These are phyloP conservation scores for Mycena pura DNA, from an alignment of 768 basidiomycete genomes.

Conservation along the genomic window DNA sequence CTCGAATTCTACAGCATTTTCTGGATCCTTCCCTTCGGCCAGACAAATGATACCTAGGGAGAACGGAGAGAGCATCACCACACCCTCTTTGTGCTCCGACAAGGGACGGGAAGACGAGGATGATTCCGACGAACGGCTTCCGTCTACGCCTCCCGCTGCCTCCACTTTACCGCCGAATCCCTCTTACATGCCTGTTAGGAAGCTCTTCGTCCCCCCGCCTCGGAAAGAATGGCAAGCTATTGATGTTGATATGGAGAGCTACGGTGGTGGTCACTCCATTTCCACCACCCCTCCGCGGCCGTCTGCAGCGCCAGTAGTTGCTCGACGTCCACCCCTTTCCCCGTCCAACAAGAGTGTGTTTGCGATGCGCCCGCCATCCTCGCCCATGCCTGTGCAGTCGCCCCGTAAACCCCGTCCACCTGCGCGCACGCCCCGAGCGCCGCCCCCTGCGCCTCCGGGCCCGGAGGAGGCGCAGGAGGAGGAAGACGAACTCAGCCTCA, in stretches of 20 bases:
- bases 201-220: slow-evolving; percentile 16
- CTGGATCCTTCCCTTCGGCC: slow-evolving; percentile 30
- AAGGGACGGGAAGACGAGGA: slow-evolving; percentile 62
- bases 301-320: neutral
- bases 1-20: slow-evolving; percentile 22
- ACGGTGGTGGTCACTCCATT: neutral
- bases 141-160: slow-evolving; percentile 59
- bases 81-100: slow-evolving; percentile 80
- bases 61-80: slow-evolving; percentile 39
- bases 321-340: slow-evolving; percentile 9
- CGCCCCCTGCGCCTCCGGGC: slow-evolving; percentile 35
- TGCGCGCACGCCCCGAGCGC: slow-evolving; percentile 47
- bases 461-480: slow-evolving; percentile 26
- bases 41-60: slow-evolving; percentile 17
- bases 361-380: slow-evolving; percentile 65
- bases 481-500: slow-evolving; percentile 31
- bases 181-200: slow-evolving; percentile 15
- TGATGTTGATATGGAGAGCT: slow-evolving; percentile 45
- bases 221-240: slow-evolving; percentile 34
- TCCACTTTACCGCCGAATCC: neutral
- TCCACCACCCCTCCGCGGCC: slow-evolving; percentile 27
- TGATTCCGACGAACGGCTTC: slow-evolving; percentile 55
- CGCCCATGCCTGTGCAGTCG: slow-evolving; percentile 63
- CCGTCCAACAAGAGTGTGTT: slow-evolving; percentile 47
- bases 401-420: slow-evolving; percentile 68